Evolutionary conservation across 257 asterid species (phyloP).

Genomic region (Przewalskia tangutica): DNA sequence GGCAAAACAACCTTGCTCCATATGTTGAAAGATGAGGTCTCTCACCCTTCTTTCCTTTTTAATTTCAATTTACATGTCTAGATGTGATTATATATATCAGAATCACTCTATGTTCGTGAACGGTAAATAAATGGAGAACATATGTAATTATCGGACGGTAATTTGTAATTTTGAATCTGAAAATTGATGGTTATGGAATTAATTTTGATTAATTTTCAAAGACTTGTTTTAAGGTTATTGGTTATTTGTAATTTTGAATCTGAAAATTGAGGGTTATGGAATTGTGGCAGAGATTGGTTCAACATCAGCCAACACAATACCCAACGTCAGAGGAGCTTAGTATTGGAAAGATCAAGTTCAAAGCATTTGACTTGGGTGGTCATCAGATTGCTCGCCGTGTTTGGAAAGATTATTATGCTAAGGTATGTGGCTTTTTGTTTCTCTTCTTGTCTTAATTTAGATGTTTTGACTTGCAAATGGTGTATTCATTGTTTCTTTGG

Average conservation of each 20-base stretch:
- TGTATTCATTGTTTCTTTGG: neutral
- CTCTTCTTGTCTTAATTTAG: neutral
- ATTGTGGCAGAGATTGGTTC: constrained; percentile 71
- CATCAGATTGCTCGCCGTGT: constrained; percentile 94
- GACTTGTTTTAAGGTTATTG: neutral
- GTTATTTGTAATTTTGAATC: neutral
- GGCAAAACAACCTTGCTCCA: constrained; percentile 95
- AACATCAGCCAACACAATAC: constrained; percentile 85
- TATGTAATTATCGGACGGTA: too few species aligned
- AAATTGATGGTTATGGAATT: too few species aligned
- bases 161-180: too few species aligned
- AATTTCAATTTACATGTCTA: neutral
- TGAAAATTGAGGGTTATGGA: constrained; percentile 11
- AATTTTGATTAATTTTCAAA: neutral
- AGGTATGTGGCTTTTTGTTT: constrained; percentile 25
- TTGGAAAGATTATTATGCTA: constrained; percentile 91
- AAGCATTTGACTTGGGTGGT: constrained; percentile 90
- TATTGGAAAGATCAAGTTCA: constrained; percentile 82
- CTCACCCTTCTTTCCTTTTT: neutral
- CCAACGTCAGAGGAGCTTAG: constrained; percentile 92
- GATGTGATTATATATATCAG: too few species aligned
- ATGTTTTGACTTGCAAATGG: neutral
- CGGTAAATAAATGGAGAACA: too few species aligned
- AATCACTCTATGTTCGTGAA: too few species aligned
- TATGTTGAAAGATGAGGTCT: constrained; percentile 92